Evolutionary conservation across 768 basidiomycete species (phyloP).

Genomic region (Suillus subluteus): DNA sequence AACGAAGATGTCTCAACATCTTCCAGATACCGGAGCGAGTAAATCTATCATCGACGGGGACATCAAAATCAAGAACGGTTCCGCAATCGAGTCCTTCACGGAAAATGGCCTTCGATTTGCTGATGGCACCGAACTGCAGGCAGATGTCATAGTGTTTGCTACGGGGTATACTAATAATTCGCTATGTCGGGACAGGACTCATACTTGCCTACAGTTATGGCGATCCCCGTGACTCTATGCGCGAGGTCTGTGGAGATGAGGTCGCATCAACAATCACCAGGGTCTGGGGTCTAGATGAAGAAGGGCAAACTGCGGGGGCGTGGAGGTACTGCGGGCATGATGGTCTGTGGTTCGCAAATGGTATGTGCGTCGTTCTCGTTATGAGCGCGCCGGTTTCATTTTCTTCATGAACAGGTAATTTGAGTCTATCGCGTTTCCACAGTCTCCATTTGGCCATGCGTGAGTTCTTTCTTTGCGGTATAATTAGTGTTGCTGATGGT

Average conservation of each 20-base stretch:
- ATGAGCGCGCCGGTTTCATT: neutral
- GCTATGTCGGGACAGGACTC: too few species aligned
- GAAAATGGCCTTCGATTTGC: conserved; percentile 32
- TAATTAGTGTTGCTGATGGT: conserved; percentile 1
- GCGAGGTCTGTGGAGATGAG: conserved; percentile 49
- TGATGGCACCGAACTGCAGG: conserved; percentile 35
- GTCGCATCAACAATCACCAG: conserved; percentile 48
- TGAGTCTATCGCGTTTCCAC: conserved; percentile 30
- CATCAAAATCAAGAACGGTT: conserved; percentile 55
- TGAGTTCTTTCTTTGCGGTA: conserved; percentile 20
- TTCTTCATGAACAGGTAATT: conserved; percentile 21
- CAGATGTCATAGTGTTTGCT: conserved; percentile 37
- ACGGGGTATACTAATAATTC: conserved; percentile 25
- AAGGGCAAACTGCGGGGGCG: conserved; percentile 58
- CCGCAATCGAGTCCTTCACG: conserved; percentile 34
- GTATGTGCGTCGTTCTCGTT: conserved; percentile 11
- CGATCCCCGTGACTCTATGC: conserved; percentile 44
- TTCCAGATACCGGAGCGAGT: conserved; percentile 42
- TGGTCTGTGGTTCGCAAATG: conserved; percentile 37
- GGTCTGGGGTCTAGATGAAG: conserved; percentile 65
- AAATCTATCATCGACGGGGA: conserved; percentile 48
- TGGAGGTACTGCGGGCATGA: conserved; percentile 39
- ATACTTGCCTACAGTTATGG: conserved; percentile 44
- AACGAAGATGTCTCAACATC: neutral
- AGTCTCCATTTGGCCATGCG: conserved; percentile 35